A percentile compares a stretch with the other conserved stretches of the same genome.
Conservation (phyloP, 768 basidiomycete species). For the Suillus occidentalis region DNA sequence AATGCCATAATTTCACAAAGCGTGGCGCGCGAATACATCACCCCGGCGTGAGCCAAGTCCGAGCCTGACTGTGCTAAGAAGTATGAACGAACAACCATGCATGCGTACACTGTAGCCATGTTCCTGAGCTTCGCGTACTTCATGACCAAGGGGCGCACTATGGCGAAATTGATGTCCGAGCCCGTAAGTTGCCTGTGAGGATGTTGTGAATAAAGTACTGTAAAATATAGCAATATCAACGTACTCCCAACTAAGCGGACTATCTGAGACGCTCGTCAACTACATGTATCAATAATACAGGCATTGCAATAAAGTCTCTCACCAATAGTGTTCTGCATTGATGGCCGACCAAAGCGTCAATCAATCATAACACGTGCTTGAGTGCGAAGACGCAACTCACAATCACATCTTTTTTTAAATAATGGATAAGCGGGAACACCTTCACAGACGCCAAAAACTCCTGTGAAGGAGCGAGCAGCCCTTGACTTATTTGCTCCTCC, state of each 20-base stretch:
- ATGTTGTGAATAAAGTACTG: slow-evolving; percentile 6
- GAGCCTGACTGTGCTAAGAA: slow-evolving; percentile 69
- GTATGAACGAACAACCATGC: slow-evolving; percentile 75
- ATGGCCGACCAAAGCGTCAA: slow-evolving; percentile 12
- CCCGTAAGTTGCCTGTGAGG: slow-evolving; percentile 71
- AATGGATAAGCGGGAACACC: slow-evolving; percentile 81
- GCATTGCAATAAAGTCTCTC: slow-evolving; percentile 6
- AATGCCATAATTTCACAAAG: slow-evolving; percentile 89
- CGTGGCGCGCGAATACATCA: slow-evolving; percentile 70
- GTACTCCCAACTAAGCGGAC: slow-evolving; percentile 79
- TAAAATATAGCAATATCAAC: slow-evolving; percentile 27
- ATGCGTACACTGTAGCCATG: slow-evolving; percentile 72
- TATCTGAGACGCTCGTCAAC: slow-evolving; percentile 44
- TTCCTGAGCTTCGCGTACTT: slow-evolving; percentile 80
- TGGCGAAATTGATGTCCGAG: slow-evolving; percentile 77
- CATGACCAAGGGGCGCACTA: slow-evolving; percentile 73
- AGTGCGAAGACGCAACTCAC: slow-evolving; percentile 43
- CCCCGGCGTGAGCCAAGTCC: slow-evolving; percentile 74
- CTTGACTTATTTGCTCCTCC: slow-evolving; percentile 26
- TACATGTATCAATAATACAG: background rate
- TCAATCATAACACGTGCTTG: slow-evolving; percentile 33
- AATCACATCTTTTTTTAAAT: slow-evolving; percentile 65
- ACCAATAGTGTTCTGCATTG: slow-evolving; percentile 29
- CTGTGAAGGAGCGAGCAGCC: slow-evolving; percentile 53
- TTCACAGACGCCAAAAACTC: slow-evolving; percentile 61